These are phyloP conservation scores for Boletus vinaceobasis DNA, from an alignment of 768 basidiomycete species.

Conservation along the genomic window DNA sequence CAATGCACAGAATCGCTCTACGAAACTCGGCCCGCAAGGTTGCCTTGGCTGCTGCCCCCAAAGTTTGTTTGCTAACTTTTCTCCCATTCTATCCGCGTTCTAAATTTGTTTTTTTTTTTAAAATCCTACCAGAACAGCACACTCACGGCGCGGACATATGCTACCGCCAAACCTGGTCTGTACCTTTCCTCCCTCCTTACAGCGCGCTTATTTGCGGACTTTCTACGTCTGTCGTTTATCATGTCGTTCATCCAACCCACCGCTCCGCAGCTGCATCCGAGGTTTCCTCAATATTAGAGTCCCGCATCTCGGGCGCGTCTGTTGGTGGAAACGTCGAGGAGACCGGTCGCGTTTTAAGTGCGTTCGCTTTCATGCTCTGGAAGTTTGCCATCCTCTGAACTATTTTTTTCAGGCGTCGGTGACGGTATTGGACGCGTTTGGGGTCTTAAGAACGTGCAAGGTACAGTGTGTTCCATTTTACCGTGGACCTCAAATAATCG, in stretches of 20 bases:
- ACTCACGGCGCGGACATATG: slow-evolving; percentile 78
- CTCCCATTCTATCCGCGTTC: neutral
- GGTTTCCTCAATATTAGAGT: slow-evolving; percentile 98
- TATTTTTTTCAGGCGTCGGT: slow-evolving; percentile 73
- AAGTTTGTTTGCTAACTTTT: slow-evolving; percentile 42
- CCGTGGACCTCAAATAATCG: slow-evolving; percentile 1
- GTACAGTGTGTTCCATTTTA: slow-evolving; percentile 38
- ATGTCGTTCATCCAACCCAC: slow-evolving; percentile 22
- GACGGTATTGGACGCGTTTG: slow-evolving; percentile 99
- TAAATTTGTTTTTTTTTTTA: slow-evolving; percentile 9
- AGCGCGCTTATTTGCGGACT: slow-evolving; percentile 3
- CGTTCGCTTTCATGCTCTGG: slow-evolving; percentile 31
- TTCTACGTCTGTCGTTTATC: slow-evolving; percentile 9
- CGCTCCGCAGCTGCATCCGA: slow-evolving; percentile 85
- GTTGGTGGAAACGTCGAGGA: slow-evolving; percentile 96
- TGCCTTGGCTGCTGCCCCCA: slow-evolving; percentile 62
- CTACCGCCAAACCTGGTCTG: slow-evolving; percentile 96
- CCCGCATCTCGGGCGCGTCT: slow-evolving; percentile 90
- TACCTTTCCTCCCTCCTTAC: slow-evolving; percentile 4
- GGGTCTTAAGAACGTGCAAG: slow-evolving; percentile 98
- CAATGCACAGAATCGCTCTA: slow-evolving; percentile 84
- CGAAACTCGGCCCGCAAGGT: slow-evolving; percentile 79
- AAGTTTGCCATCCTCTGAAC: slow-evolving; percentile 6
- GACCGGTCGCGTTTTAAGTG: slow-evolving; percentile 97
- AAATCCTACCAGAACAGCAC: slow-evolving; percentile 36